phyloP scores from a whole-genome alignment of 306 rosid genomes.

The Begonia fuchsioides region DNA sequence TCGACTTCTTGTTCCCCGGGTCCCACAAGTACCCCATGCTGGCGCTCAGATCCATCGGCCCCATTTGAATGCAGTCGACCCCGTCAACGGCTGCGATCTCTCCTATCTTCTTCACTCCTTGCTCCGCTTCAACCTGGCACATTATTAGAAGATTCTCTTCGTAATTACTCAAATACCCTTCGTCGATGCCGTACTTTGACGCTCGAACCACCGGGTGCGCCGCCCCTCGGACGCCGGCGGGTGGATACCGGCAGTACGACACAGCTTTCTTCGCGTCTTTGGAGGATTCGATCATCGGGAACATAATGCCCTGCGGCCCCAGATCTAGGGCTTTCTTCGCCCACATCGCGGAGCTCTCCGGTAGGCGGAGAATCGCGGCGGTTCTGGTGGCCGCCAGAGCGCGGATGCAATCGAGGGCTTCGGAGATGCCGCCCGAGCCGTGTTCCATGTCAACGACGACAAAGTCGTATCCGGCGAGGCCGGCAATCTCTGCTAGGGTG shows the following conservation, averaged over 20 bases:
- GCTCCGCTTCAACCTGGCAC: conserved; percentile 51
- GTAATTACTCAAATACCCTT: conserved; percentile 47
- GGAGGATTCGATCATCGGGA: conserved; percentile 60
- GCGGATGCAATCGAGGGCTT: conserved; percentile 48
- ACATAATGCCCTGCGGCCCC: conserved; percentile 82
- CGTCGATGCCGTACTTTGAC: conserved; percentile 55
- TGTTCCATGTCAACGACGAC: conserved; percentile 82
- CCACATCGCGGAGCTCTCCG: conserved; percentile 59
- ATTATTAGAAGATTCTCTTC: conserved; percentile 48
- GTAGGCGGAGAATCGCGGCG: conserved; percentile 54
- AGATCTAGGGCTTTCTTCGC: conserved; percentile 74
- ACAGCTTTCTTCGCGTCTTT: conserved; percentile 47
- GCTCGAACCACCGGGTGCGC: conserved; percentile 71
- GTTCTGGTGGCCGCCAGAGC: conserved; percentile 63
- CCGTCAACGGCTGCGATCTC: conserved; percentile 61
- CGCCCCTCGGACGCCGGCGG: conserved; percentile 55
- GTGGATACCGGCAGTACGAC: conserved; percentile 60
- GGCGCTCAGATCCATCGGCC: conserved; percentile 77
- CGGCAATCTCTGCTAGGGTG: conserved; percentile 68
- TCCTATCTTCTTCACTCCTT: conserved; percentile 27
- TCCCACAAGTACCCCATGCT: conserved; percentile 71
- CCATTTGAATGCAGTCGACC: conserved; percentile 74
- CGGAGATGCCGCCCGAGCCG: conserved; percentile 52
- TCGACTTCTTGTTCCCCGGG: conserved; percentile 56
- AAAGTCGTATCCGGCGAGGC: conserved; percentile 63